Conservation (phyloP, 345 rosid species). For the Odontarrhena argentea region DNA sequence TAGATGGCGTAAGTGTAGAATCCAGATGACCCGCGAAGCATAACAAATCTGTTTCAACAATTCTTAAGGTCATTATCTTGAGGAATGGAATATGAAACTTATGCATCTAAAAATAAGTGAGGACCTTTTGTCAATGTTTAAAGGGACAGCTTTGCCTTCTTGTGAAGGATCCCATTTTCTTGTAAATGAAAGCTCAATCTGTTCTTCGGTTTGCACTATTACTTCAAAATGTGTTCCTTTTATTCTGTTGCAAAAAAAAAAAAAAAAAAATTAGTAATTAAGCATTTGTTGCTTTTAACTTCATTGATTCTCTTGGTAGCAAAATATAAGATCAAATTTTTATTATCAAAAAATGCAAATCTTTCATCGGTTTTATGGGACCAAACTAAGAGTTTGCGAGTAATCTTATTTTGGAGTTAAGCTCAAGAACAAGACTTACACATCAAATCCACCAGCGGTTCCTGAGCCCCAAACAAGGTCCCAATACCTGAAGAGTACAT, state of each 20-base stretch:
- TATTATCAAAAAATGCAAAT: neutral
- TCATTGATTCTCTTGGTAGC: neutral
- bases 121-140: conserved; percentile 72
- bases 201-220: conserved; percentile 37
- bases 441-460: conserved; percentile 56
- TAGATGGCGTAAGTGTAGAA: conserved; percentile 85
- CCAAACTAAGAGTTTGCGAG: neutral
- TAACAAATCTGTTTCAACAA: conserved; percentile 54
- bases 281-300: neutral
- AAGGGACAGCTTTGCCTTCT: conserved; percentile 51
- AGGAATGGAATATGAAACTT: neutral
- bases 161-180: conserved; percentile 45
- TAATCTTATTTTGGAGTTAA: neutral
- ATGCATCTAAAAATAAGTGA: neutral
- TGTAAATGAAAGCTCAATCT: conserved; percentile 46
- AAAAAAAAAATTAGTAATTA: neutral
- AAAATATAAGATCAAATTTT: neutral
- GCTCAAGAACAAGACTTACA: conserved; percentile 46
- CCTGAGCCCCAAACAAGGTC: conserved; percentile 57
- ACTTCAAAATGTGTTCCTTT: conserved; percentile 41
- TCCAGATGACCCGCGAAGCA: conserved; percentile 79
- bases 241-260: conserved; percentile 27
- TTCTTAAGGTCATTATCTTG: neutral
- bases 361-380: neutral
- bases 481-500: conserved; percentile 58